A percentile compares a stretch with the other conserved stretches of the same genome.
These are phyloP conservation scores for Linnemannia hyalina DNA, from an alignment of 192 early-diverging fungal genomes.

Conservation along the genomic window DNA sequence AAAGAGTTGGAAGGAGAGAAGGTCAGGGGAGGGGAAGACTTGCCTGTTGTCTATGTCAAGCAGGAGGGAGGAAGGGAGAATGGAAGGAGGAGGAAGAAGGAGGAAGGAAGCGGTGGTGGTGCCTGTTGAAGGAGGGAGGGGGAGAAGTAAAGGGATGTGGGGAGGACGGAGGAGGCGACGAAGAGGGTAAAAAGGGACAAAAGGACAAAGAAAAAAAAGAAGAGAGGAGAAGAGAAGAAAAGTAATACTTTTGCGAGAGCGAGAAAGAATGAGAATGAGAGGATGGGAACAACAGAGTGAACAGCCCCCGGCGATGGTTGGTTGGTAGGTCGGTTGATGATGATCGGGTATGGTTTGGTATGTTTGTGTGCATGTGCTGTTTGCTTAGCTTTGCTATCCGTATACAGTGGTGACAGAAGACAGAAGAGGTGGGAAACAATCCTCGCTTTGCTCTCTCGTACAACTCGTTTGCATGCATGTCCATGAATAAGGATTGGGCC, in stretches of 20 bases:
- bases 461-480: background rate
- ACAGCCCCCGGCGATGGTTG: background rate
- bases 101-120: background rate
- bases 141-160: background rate
- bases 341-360: background rate
- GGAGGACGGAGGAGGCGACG: background rate
- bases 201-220: background rate
- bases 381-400: background rate
- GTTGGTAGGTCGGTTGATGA: background rate
- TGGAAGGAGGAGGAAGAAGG: slow-evolving; percentile 11
- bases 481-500: slow-evolving; percentile 6
- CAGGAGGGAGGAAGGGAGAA: slow-evolving; percentile 3
- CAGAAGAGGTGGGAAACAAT: background rate
- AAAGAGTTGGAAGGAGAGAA: background rate
- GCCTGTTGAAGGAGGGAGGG: slow-evolving; percentile 50
- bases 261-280: background rate
- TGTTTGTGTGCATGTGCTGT: background rate
- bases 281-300: background rate
- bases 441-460: background rate
- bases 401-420: background rate
- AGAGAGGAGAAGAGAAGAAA: background rate
- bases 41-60: slow-evolving; percentile 30
- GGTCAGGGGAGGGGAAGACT: background rate
- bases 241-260: background rate
- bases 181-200: slow-evolving; percentile 14